Evolutionary conservation across 768 basidiomycete genomes (phyloP).

Genomic region (Austroboletus eburneus): DNA sequence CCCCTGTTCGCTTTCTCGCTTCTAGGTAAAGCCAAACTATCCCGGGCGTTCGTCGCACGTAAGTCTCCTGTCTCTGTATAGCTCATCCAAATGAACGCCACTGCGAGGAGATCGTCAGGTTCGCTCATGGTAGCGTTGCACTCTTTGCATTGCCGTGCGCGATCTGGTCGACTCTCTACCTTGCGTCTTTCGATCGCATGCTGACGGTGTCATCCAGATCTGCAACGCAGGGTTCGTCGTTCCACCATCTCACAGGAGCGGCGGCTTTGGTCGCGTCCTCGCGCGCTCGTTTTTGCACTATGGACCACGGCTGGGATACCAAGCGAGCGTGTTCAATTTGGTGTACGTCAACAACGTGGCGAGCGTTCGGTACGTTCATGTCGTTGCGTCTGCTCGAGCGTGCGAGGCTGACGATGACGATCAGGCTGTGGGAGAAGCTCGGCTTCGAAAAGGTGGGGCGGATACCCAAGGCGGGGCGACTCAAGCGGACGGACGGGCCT

Average conservation of each 20-base stretch:
- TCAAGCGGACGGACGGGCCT: conserved; percentile 59
- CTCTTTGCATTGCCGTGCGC: no score
- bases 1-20: neutral
- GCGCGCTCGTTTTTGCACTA: conserved; percentile 78
- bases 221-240: conserved; percentile 92
- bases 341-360: conserved; percentile 85
- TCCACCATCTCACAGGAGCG: conserved; percentile 54
- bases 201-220: conserved; percentile 41
- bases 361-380: conserved; percentile 60
- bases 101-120: neutral
- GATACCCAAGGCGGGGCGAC: conserved; percentile 72
- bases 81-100: neutral
- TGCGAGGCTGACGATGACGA: no score
- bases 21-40: conserved; percentile 80
- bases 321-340: conserved; percentile 84
- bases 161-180: no score
- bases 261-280: conserved; percentile 65
- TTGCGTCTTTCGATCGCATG: neutral
- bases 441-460: conserved; percentile 76
- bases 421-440: conserved; percentile 83
- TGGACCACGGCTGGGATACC: conserved; percentile 73
- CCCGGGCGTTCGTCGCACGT: conserved; percentile 89
- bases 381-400: no score
- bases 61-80: conserved; percentile 30
- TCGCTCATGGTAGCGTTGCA: neutral